phyloP scores from a whole-genome alignment of 495 filamentous ascomycete genomes.

The Tuber magnatum region DNA sequence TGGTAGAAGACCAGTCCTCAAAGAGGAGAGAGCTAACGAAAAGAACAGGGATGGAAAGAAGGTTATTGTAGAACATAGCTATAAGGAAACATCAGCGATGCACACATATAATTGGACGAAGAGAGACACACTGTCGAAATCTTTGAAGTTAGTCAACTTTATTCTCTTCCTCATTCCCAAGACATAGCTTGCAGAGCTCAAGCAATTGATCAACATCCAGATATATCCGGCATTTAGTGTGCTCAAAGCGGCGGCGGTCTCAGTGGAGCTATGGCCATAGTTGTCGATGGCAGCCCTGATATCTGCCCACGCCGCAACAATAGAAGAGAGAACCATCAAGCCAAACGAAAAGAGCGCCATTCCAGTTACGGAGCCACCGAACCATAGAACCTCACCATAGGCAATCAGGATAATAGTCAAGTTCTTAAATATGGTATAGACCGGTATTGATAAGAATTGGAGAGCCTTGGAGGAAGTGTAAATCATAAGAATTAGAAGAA shows the following conservation, averaged over 20 bases:
- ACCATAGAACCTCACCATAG: constrained; percentile 98
- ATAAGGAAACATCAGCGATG: constrained; percentile 40
- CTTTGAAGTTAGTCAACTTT: constrained; percentile 99
- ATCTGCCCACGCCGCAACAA: constrained; percentile 96
- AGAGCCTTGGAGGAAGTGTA: constrained; percentile 96
- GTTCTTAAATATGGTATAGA: constrained; percentile 99
- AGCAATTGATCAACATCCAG: constrained; percentile 97
- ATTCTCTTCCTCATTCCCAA: constrained; percentile 96
- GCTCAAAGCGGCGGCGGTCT: constrained; percentile 68
- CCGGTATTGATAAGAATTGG: constrained; percentile 92
- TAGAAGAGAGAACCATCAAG: constrained; percentile 90
- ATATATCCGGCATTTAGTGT: constrained; percentile 93
- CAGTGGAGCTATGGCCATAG: constrained; percentile 50
- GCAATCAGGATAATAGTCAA: constrained; percentile 97
- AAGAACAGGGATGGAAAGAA: constrained; percentile 91
- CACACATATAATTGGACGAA: not conserved
- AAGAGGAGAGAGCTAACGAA: constrained; percentile 70
- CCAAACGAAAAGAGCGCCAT: constrained; percentile 93
- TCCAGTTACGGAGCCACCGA: constrained; percentile 83
- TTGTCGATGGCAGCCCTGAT: constrained; percentile 74
- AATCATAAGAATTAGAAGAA: constrained; percentile 98
- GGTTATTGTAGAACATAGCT: constrained; percentile 99
- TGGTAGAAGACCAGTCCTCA: constrained; percentile 85
- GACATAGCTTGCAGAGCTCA: constrained; percentile 86
- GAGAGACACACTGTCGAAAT: constrained; percentile 83